phyloP scores from a whole-genome alignment of 352 stramenopile genomes.

The Pythium diclinum region DNA sequence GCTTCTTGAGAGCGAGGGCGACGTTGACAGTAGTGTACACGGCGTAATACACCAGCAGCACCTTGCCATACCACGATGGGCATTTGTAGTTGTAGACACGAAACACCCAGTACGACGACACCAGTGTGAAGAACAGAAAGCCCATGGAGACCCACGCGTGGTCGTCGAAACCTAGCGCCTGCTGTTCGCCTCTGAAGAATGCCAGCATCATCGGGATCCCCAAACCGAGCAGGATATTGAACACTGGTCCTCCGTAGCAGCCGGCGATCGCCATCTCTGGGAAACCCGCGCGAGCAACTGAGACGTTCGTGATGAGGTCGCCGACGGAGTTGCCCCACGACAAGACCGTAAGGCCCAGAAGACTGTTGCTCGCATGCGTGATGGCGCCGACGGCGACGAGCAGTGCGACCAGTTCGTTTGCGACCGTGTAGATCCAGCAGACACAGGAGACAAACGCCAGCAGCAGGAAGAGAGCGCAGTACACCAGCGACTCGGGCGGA shows the following conservation, averaged over 20 bases:
- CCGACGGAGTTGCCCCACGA: constrained; percentile 85
- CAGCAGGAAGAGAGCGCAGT: constrained; percentile 54
- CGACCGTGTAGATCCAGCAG: constrained; percentile 90
- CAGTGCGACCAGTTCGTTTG: constrained; percentile 82
- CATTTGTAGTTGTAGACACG: constrained; percentile 50
- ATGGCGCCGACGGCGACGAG: constrained; percentile 74
- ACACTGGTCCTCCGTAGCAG: constrained; percentile 80
- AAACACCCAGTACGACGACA: constrained; percentile 53
- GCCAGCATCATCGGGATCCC: constrained; percentile 69
- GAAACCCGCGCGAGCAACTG: constrained; percentile 73
- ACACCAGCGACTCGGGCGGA: constrained; percentile 42
- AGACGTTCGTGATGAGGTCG: constrained; percentile 82
- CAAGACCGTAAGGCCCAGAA: constrained; percentile 76
- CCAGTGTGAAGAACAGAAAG: constrained; percentile 63
- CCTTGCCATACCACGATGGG: constrained; percentile 65
- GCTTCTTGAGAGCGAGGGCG: constrained; percentile 34
- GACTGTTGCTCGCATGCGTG: constrained; percentile 69
- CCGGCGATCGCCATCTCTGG: constrained; percentile 84
- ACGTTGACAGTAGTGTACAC: constrained; percentile 76
- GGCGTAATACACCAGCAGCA: constrained; percentile 65
- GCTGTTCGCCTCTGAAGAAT: constrained; percentile 39
- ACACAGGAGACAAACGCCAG: constrained; percentile 84
- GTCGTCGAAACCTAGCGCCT: constrained; percentile 51
- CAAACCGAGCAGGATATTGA: constrained; percentile 80
- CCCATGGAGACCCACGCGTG: constrained; percentile 73